These are phyloP conservation scores for Diaporthe destruens DNA, from an alignment of 2,329 filamentous ascomycete species.

Conservation along the genomic window DNA sequence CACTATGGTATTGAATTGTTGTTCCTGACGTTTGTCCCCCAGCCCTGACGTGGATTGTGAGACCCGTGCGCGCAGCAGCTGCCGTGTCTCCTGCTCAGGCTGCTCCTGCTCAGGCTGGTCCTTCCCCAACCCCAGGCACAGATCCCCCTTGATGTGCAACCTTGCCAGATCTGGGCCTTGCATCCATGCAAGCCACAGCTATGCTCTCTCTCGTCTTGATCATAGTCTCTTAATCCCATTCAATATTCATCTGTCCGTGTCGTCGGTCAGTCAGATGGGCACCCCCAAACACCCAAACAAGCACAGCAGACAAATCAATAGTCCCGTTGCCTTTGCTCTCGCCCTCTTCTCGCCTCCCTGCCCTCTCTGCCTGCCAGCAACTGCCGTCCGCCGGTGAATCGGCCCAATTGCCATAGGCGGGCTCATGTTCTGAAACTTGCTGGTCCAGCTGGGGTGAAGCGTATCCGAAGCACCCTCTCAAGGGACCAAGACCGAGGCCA, in stretches of 20 bases:
- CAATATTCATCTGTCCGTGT: no score
- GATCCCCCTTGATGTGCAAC: constrained; percentile 33
- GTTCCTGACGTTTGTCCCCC: background rate
- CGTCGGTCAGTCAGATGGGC: constrained; percentile 1
- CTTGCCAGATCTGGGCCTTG: constrained; percentile 11
- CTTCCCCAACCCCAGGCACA: constrained; percentile 32
- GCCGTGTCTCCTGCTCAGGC: constrained; percentile 15
- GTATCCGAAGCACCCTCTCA: constrained; percentile 24
- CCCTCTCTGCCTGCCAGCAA: background rate
- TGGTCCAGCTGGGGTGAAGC: constrained; percentile 23
- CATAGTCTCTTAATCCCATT: no score
- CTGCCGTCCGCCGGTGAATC: background rate
- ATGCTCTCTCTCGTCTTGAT: background rate
- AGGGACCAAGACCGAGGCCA: constrained; percentile 15
- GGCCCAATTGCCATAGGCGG: constrained; percentile 3
- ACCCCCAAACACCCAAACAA: background rate
- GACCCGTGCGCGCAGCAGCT: constrained; percentile 20
- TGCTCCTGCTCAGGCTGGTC: background rate
- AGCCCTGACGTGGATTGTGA: constrained; percentile 22
- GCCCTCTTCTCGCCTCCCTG: background rate
- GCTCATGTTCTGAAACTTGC: constrained; percentile 27
- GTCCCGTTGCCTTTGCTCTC: background rate
- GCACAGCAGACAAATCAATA: constrained; percentile 18
- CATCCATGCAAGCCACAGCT: constrained; percentile 32
- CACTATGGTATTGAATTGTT: background rate